phyloP scores from a whole-genome alignment of 2,329 filamentous ascomycete genomes.

The Trichoderma lentiforme region DNA sequence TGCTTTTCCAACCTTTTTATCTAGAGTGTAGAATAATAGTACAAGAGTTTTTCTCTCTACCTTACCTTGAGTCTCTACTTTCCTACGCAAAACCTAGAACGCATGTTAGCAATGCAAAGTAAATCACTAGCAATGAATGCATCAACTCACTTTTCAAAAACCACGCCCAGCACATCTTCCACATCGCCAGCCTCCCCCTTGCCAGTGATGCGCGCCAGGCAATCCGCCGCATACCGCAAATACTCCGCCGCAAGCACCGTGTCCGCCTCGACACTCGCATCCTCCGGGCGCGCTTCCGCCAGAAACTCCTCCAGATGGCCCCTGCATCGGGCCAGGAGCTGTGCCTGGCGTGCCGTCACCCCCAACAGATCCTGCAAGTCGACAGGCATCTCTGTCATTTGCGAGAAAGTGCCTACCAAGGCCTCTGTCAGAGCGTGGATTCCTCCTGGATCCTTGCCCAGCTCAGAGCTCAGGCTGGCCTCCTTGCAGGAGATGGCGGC shows the following conservation, averaged over 20 bases:
- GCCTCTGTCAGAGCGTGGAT: conserved; percentile 66
- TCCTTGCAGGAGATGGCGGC: conserved; percentile 69
- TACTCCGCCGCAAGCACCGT: conserved; percentile 89
- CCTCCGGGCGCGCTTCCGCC: conserved; percentile 45
- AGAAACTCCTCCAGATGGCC: conserved; percentile 72
- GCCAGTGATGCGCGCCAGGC: conserved; percentile 83
- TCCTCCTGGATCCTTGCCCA: conserved; percentile 53
- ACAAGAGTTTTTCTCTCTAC: not conserved
- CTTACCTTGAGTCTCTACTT: conserved; percentile 32
- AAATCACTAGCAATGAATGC: not conserved
- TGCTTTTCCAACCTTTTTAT: conserved; percentile 13
- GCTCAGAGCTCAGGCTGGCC: conserved; percentile 36
- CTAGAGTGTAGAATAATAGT: conserved; percentile 18
- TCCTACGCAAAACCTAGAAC: conserved; percentile 44
- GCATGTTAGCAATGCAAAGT: not conserved
- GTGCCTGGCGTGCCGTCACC: conserved; percentile 83
- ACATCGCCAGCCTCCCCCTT: conserved; percentile 82
- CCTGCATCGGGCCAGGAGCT: conserved; percentile 73
- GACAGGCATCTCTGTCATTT: conserved; percentile 67
- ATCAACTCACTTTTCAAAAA: conserved; percentile 88
- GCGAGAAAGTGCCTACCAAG: conserved; percentile 64
- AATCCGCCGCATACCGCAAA: conserved; percentile 74
- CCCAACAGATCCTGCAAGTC: conserved; percentile 82
- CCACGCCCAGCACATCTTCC: conserved; percentile 91
- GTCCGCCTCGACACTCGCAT: conserved; percentile 57